These are phyloP conservation scores for Apophysomyces variabilis DNA, from an alignment of 371 early-diverging fungal species.

Conservation along the genomic window DNA sequence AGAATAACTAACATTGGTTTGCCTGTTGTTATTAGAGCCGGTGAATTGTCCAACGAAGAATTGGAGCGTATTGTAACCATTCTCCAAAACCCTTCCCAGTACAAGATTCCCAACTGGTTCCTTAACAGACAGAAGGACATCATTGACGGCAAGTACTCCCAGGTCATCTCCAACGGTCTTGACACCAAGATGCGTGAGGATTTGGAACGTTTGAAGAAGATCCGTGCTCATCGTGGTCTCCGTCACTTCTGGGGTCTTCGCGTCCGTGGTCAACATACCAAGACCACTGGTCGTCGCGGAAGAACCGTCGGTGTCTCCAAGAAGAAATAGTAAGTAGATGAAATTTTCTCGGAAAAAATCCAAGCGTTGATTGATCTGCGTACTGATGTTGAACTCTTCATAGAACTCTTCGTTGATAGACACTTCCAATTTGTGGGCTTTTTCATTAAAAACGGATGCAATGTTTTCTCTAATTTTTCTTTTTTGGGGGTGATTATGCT, in stretches of 20 bases:
- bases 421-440: no score
- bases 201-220: slow-evolving; percentile 96
- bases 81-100: slow-evolving; percentile 91
- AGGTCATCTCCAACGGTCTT: slow-evolving; percentile 93
- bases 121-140: slow-evolving; percentile 98
- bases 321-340: slow-evolving; percentile 78
- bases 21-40: slow-evolving; percentile 74
- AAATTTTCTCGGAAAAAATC: neutral
- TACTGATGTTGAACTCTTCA: neutral
- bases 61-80: slow-evolving; percentile 89
- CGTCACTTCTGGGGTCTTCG: slow-evolving; percentile 98
- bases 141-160: slow-evolving; percentile 91
- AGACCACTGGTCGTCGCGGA: slow-evolving; percentile 98
- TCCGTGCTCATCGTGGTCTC: slow-evolving; percentile 92
- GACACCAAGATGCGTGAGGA: slow-evolving; percentile 98
- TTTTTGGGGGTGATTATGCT: no score
- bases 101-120: slow-evolving; percentile 99
- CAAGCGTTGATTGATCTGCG: neutral
- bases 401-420: neutral
- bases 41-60: slow-evolving; percentile 95
- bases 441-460: no score
- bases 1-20: neutral
- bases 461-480: no score
- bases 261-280: slow-evolving; percentile 95
- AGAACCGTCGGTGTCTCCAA: slow-evolving; percentile 97